Percentiles rank a stretch among this genome's conserved stretches.
Conservation (phyloP, 179 eudicot species). For the Heliamphora pulchella region DNA sequence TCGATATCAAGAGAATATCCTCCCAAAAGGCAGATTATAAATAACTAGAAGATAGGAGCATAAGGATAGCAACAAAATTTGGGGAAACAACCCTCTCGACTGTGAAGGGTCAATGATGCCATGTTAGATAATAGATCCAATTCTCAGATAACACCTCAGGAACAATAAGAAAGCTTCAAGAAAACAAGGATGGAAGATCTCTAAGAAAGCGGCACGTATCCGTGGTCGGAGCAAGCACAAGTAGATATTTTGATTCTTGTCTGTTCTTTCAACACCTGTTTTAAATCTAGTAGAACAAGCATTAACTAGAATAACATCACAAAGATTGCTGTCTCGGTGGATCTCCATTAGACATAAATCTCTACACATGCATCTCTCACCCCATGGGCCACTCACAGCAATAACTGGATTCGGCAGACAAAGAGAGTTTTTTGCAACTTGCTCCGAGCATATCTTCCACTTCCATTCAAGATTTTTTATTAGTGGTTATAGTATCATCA, state of each 20-base stretch:
- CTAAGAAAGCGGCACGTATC: background rate
- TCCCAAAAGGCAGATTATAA: background rate
- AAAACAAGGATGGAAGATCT: background rate
- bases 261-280: background rate
- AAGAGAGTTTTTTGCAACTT: background rate
- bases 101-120: background rate
- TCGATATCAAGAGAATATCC: background rate
- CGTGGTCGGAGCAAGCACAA: background rate
- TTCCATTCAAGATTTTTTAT: background rate
- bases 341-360: background rate
- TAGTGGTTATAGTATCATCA: background rate
- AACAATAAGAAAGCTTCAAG: background rate
- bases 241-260: background rate
- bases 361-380: background rate
- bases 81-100: constrained; percentile 4
- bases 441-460: background rate
- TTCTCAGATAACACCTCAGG: background rate
- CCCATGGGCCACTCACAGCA: background rate
- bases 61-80: background rate
- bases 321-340: background rate
- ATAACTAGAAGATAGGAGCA: background rate
- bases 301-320: background rate
- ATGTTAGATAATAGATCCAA: constrained; percentile 2
- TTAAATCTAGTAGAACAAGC: background rate
- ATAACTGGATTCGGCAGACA: constrained; percentile 3